These are phyloP conservation scores for Auriscalpium orientale DNA, from an alignment of 768 basidiomycete genomes.

Conservation along the genomic window DNA sequence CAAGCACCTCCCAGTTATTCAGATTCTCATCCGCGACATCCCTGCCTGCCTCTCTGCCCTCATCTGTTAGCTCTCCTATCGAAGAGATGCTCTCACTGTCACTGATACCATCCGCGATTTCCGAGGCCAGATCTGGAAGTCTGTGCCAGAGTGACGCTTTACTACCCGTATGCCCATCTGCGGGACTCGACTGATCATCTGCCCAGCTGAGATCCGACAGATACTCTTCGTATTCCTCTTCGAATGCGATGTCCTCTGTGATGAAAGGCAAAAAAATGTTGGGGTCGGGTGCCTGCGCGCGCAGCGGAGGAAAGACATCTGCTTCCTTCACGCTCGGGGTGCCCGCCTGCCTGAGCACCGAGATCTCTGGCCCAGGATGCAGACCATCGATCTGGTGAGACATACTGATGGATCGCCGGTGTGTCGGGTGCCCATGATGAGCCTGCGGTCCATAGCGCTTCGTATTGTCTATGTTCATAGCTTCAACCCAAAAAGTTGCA, in stretches of 20 bases:
- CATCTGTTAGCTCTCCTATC: slow-evolving; percentile 84
- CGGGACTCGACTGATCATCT: slow-evolving; percentile 41
- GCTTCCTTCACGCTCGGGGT: slow-evolving; percentile 74
- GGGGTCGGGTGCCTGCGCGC: slow-evolving; percentile 78
- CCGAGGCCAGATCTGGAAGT: slow-evolving; percentile 69
- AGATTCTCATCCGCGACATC: slow-evolving; percentile 70
- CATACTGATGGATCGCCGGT: slow-evolving; percentile 78
- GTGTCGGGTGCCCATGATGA: slow-evolving; percentile 44
- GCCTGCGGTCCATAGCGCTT: slow-evolving; percentile 73
- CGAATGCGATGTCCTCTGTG: slow-evolving; percentile 89
- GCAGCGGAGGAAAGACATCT: slow-evolving; percentile 93
- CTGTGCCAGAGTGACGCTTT: slow-evolving; percentile 70
- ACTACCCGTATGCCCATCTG: slow-evolving; percentile 28
- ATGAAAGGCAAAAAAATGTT: slow-evolving; percentile 85
- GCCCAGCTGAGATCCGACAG: slow-evolving; percentile 80
- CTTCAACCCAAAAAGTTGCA: slow-evolving; percentile 1
- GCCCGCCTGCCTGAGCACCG: slow-evolving; percentile 66
- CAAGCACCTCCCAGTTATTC: slow-evolving; percentile 92
- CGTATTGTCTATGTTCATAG: slow-evolving; percentile 61
- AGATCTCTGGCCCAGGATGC: slow-evolving; percentile 66
- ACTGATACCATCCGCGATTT: slow-evolving; percentile 82
- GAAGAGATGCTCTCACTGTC: slow-evolving; percentile 91
- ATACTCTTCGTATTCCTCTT: slow-evolving; percentile 96
- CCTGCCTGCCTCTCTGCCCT: slow-evolving; percentile 51
- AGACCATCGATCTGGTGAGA: slow-evolving; percentile 76